Evolutionary conservation across 169 alveolate genomes (phyloP), one percentile per base, ranked within the genome.

Genomic region (Eimeria acervulina): DNA sequence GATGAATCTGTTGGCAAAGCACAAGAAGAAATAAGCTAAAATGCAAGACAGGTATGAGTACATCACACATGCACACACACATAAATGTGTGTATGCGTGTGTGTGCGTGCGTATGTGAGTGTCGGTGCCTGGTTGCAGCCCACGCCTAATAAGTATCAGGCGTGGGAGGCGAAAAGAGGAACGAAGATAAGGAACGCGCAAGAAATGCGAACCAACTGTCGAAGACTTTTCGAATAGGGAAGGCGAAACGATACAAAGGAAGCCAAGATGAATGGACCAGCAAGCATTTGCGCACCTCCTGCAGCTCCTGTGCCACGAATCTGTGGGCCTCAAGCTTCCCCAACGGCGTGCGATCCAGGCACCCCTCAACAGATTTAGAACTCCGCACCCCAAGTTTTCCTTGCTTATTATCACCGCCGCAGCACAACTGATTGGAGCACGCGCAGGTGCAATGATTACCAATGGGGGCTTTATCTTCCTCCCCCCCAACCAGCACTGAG

Each of bases 291-390:
- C 78, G 19, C 61, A 85, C 93, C 66, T 85, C 93, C 59, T 85
- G 93, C 78, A 85, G 26, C 44, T 85, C 93, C 42, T 85, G 93
- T 28, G 78, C 93, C 59, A 85, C 93, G 78, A 85, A 85, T 59
- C 66, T 17, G 40, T 59, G 93, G 38, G 93, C 93, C 10, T n/a
- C 93, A 33, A 15, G 55, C 15, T 59, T 28, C 31, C 80, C 80
- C 42, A 85, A 40, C 33, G 8, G 78, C 81, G 52, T 13, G 55
- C n/a, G n/a, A n/a, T n/a, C n/a, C n/a, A 2, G 44, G 38, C 40
- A 33, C 13, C 42, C 93, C 33, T 85, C 93, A 17, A 59, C 63
- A 59, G 61, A 8, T 55, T 85, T 85, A 21, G 47, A 55, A 13
- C 44, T 59, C 2, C 31, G 28, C 38, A 40, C n/a, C n/a, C n/a